phyloP scores from a whole-genome alignment of 495 filamentous ascomycete genomes.

The Penicillium lagena region DNA sequence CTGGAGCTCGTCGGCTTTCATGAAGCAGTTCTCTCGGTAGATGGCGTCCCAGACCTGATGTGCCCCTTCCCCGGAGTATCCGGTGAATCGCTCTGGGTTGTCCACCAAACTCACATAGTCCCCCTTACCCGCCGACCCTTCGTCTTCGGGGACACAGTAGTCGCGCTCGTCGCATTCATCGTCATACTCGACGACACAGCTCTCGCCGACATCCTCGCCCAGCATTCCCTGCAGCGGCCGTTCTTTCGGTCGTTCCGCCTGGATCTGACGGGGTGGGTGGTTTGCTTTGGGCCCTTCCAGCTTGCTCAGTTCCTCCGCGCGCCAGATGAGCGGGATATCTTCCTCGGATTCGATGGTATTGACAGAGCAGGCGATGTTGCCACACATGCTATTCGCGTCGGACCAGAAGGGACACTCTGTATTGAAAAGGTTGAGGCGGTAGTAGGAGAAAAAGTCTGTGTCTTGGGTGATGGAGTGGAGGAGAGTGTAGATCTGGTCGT shows the following conservation, averaged over 20 bases:
- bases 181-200: slow-evolving; percentile 93
- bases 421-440: slow-evolving; percentile 92
- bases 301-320: slow-evolving; percentile 86
- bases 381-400: slow-evolving; percentile 90
- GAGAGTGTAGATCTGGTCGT: slow-evolving; percentile 70
- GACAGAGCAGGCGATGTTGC: slow-evolving; percentile 96
- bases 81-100: slow-evolving; percentile 94
- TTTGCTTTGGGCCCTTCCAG: slow-evolving; percentile 85
- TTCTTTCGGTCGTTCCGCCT: slow-evolving; percentile 57
- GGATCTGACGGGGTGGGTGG: slow-evolving; percentile 71
- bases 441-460: slow-evolving; percentile 97
- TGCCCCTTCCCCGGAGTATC: slow-evolving; percentile 77
- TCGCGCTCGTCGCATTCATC: slow-evolving; percentile 97
- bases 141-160: slow-evolving; percentile 95
- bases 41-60: slow-evolving; percentile 93
- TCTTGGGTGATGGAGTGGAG: slow-evolving; percentile 73
- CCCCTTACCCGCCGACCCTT: slow-evolving; percentile 76
- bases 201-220: slow-evolving; percentile 84
- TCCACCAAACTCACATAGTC: slow-evolving; percentile 93
- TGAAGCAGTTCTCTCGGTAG: slow-evolving; percentile 96
- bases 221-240: slow-evolving; percentile 75
- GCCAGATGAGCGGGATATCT: slow-evolving; percentile 87
- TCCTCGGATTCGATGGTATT: slow-evolving; percentile 93
- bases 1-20: slow-evolving; percentile 47
- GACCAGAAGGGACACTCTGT: slow-evolving; percentile 95